These are phyloP conservation scores for Thuidium tamariscinum DNA, from an alignment of 225 moss, liverwort and hornwort species.

Conservation along the genomic window DNA sequence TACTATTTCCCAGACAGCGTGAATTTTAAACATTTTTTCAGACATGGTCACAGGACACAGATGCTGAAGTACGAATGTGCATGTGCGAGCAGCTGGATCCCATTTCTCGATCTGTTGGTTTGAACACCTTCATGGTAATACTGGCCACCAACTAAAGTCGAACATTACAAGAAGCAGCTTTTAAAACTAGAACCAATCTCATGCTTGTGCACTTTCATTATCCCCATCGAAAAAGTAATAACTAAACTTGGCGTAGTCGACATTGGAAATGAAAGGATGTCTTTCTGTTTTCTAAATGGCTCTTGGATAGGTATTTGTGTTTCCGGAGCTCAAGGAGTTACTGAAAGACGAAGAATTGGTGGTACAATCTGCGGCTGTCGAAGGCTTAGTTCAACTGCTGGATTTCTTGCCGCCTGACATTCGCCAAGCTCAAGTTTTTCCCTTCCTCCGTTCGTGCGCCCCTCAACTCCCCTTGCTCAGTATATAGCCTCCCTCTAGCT, in stretches of 20 bases:
- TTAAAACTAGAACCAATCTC: background rate
- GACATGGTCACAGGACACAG: constrained; percentile 66
- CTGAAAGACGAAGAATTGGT: constrained; percentile 83
- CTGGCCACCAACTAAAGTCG: background rate
- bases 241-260: background rate
- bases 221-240: background rate
- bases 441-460: constrained; percentile 93
- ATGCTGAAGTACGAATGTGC: constrained; percentile 81
- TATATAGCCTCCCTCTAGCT: constrained; percentile 49
- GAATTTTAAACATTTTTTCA: background rate
- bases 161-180: background rate
- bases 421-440: constrained; percentile 67
- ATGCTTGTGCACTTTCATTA: background rate
- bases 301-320: constrained; percentile 56
- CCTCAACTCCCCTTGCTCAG: constrained; percentile 78
- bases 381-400: constrained; percentile 64
- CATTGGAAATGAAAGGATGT: background rate
- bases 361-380: constrained; percentile 81
- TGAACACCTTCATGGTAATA: constrained; percentile 65
- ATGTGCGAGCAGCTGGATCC: constrained; percentile 97
- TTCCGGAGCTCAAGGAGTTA: constrained; percentile 91
- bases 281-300: background rate
- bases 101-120: constrained; percentile 80
- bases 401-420: constrained; percentile 70
- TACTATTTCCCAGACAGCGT: background rate